Evolutionary conservation across 345 rosid genomes (phyloP).

Genomic region (Salix brachista): DNA sequence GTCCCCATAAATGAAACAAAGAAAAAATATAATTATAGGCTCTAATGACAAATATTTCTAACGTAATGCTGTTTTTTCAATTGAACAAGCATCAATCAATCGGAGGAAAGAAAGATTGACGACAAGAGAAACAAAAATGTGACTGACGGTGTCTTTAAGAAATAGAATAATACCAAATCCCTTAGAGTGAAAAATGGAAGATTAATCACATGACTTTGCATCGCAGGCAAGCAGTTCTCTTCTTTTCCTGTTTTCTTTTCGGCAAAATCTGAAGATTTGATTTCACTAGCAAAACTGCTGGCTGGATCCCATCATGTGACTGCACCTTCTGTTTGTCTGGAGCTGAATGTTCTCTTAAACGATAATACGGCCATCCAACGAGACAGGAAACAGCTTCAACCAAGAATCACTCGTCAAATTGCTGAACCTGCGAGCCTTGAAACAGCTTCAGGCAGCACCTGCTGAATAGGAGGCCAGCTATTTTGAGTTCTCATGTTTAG

Average conservation of each 20-base stretch:
- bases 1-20: background rate
- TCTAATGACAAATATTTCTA: background rate
- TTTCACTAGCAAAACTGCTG: background rate
- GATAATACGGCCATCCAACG: slow-evolving; percentile 23
- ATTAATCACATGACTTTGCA: slow-evolving; percentile 14
- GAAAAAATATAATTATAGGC: background rate
- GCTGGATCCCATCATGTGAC: background rate
- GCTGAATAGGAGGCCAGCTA: slow-evolving; percentile 17
- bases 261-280: background rate
- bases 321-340: background rate
- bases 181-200: slow-evolving; percentile 1
- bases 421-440: background rate
- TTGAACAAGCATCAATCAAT: background rate
- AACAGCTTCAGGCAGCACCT: background rate
- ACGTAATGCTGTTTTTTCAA: background rate
- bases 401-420: slow-evolving; percentile 19
- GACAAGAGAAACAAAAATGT: background rate
- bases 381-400: slow-evolving; percentile 24
- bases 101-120: background rate
- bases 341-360: slow-evolving; percentile 1
- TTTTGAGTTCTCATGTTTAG: slow-evolving; percentile 27
- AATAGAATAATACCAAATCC: background rate
- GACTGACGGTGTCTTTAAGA: background rate
- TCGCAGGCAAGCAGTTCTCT: slow-evolving; percentile 1
- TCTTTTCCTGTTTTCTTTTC: slow-evolving; percentile 5